Evolutionary conservation across 116 monocot genomes (phyloP).

Genomic region (Posidonia oceanica): DNA sequence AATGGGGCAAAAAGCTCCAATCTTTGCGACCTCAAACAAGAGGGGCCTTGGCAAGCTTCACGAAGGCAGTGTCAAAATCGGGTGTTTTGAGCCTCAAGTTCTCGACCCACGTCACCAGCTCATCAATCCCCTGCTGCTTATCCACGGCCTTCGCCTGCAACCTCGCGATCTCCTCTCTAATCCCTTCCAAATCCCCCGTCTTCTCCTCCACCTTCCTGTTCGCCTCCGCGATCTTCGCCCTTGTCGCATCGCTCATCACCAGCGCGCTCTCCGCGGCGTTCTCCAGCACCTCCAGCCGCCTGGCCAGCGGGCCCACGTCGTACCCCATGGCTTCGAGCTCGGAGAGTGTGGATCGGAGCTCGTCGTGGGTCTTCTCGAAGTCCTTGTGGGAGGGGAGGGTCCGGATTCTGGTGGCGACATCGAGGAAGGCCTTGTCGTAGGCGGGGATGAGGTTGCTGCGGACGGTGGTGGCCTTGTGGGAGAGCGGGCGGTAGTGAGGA

Average conservation of each 20-base stretch:
- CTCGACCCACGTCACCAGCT: constrained; percentile 1
- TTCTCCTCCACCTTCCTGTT: constrained; percentile 4
- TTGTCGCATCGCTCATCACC: background rate
- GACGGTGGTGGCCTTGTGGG: background rate
- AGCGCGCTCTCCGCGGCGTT: background rate
- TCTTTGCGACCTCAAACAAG: background rate
- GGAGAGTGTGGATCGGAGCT: background rate
- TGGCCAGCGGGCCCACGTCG: background rate
- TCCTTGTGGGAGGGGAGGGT: background rate
- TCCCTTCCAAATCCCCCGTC: constrained; percentile 3
- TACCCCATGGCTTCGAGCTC: constrained; percentile 11
- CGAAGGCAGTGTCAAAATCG: background rate
- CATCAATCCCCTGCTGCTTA: constrained; percentile 3
- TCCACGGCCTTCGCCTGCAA: background rate
- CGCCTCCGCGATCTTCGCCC: background rate
- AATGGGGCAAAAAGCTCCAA: background rate
- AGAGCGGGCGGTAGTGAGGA: constrained; percentile 7
- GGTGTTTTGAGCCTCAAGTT: background rate
- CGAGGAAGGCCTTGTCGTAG: constrained; percentile 7
- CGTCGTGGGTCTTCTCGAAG: background rate
- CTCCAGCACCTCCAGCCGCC: constrained; percentile 5
- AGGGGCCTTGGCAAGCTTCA: constrained; percentile 1
- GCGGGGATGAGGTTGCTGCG: constrained; percentile 2
- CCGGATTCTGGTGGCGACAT: background rate
- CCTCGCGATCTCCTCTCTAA: constrained; percentile 1